A percentile compares a stretch with the other conserved stretches of the same genome.
These are phyloP conservation scores for Barbatosphaeria neglecta DNA, from an alignment of 495 filamentous ascomycete species.

Conservation along the genomic window DNA sequence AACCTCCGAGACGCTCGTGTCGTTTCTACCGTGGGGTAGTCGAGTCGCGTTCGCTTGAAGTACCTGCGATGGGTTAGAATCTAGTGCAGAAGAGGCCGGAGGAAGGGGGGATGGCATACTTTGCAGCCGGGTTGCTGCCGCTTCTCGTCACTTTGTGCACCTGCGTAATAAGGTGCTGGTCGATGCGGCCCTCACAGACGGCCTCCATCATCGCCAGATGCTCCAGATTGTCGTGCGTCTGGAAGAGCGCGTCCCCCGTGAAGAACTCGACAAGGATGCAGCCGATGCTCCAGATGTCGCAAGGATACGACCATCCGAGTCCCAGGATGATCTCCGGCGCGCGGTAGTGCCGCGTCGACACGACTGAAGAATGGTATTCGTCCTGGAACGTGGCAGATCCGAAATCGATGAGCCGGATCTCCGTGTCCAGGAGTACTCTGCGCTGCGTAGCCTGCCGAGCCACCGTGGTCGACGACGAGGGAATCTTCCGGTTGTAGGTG, in stretches of 20 bases:
- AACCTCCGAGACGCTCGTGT: constrained; percentile 83
- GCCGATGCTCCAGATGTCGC: constrained; percentile 98
- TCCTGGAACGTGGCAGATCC: constrained; percentile 97
- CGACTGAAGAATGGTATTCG: constrained; percentile 95
- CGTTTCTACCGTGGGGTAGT: constrained; percentile 82
- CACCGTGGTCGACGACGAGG: constrained; percentile 72
- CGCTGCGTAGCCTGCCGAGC: constrained; percentile 72
- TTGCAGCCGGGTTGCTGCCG: constrained; percentile 62
- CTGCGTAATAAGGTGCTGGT: constrained; percentile 60
- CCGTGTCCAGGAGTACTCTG: constrained; percentile 82
- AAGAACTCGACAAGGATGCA: constrained; percentile 99
- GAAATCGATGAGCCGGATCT: constrained; percentile 96
- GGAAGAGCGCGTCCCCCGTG: constrained; percentile 93
- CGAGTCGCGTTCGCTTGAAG: constrained; percentile 71
- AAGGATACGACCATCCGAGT: constrained; percentile 93
- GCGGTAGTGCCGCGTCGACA: constrained; percentile 90
- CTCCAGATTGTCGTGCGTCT: constrained; percentile 96
- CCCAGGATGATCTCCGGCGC: constrained; percentile 96
- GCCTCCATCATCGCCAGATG: constrained; percentile 99
- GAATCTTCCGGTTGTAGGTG: constrained; percentile 89
- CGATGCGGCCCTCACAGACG: constrained; percentile 65
- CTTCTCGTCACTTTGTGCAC: constrained; percentile 57
- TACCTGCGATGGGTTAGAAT: constrained; percentile 46
- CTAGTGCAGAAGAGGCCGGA: not conserved
- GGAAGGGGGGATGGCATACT: constrained; percentile 46